A percentile compares a stretch with the other conserved stretches of the same genome.
Evolutionary conservation across 192 early-diverging fungal species (phyloP).

Genomic region (Phlyctochytrium planicorne): DNA sequence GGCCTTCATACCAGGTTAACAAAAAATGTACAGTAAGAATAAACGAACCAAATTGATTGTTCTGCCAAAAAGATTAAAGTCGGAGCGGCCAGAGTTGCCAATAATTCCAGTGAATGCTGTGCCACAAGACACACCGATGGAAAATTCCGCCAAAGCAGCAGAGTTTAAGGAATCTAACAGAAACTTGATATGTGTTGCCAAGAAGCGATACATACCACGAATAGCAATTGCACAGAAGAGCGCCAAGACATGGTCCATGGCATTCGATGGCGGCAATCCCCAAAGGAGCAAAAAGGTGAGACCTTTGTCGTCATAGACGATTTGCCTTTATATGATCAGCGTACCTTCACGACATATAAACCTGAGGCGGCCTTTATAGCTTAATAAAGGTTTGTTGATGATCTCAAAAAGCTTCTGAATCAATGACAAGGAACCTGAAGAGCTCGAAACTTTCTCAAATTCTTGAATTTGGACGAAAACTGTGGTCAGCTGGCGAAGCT

Average conservation of each 20-base stretch:
- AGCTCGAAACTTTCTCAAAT: not conserved
- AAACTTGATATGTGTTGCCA: too few relatives aligned
- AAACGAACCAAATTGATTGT: not conserved
- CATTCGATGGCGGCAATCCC: conserved; percentile 21
- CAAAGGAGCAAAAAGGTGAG: conserved; percentile 26
- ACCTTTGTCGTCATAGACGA: conserved; percentile 29
- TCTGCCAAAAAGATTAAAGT: conserved; percentile 21
- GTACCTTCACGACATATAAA: too few relatives aligned
- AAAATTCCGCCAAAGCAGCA: conserved; percentile 3
- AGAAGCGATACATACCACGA: conserved; percentile 2
- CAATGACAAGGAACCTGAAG: not conserved
- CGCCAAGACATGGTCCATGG: conserved; percentile 16
- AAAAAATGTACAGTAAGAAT: too few relatives aligned
- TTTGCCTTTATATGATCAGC: conserved; percentile 15
- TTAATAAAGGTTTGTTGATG: not conserved
- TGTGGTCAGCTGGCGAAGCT: not conserved
- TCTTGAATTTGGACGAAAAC: not conserved
- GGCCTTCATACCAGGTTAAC: too few relatives aligned
- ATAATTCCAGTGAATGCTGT: conserved; percentile 27
- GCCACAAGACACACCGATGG: conserved; percentile 23
- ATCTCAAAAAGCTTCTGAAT: not conserved
- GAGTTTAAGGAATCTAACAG: not conserved
- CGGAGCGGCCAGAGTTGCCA: conserved; percentile 23
- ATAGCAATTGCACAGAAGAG: conserved; percentile 15
- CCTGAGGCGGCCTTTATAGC: not conserved